Conservation (phyloP, 2,329 filamentous ascomycete genomes). For the Plectosphaerella sp. region DNA sequence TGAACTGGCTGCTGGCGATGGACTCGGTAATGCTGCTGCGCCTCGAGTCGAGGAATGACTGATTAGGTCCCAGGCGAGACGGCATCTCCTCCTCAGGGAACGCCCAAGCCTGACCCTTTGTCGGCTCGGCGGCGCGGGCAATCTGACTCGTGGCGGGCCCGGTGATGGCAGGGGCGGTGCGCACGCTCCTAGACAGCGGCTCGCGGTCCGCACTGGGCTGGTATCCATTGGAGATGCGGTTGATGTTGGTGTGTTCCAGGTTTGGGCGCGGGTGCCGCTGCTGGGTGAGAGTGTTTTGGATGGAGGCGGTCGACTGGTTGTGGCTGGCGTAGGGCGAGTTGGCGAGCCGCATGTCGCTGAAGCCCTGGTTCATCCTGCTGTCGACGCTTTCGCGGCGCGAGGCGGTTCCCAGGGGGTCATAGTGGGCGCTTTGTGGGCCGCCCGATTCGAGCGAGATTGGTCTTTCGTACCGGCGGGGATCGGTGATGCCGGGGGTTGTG, state of each 20-base stretch:
- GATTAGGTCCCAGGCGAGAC: constrained; percentile 37
- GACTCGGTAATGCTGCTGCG: constrained; percentile 75
- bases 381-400: constrained; percentile 71
- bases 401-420: constrained; percentile 15
- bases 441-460: constrained; percentile 30
- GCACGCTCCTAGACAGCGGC: constrained; percentile 43
- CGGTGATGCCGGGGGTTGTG: constrained; percentile 39
- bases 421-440: background rate
- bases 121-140: constrained; percentile 70
- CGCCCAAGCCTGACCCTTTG: constrained; percentile 79
- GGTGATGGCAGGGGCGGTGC: constrained; percentile 72
- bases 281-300: constrained; percentile 66
- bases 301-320: constrained; percentile 71
- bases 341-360: constrained; percentile 65
- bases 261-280: constrained; percentile 56
- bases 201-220: constrained; percentile 56
- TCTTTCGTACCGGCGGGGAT: constrained; percentile 39
- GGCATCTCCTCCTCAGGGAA: constrained; percentile 73
- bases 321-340: constrained; percentile 70
- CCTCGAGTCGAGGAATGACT: constrained; percentile 57
- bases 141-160: constrained; percentile 62
- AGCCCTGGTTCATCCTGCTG: constrained; percentile 69
- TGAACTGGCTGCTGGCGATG: constrained; percentile 74
- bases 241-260: constrained; percentile 47
- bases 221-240: constrained; percentile 62